Conservation (phyloP, 495 filamentous ascomycete species). For the Hyaloscypha bicolor region DNA sequence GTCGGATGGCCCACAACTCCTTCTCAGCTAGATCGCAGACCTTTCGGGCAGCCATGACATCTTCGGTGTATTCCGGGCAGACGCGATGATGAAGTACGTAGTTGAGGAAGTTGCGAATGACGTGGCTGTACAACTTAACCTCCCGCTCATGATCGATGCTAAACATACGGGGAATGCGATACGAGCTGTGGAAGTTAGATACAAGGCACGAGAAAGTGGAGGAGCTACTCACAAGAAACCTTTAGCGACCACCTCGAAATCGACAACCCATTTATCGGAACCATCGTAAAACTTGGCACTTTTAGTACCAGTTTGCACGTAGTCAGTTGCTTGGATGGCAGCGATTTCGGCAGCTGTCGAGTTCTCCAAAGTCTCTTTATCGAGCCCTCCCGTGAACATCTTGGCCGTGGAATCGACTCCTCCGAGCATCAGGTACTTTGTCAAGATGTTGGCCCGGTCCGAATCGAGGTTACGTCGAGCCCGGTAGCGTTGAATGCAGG, state of each 20-base stretch:
- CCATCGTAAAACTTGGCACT: constrained; percentile 44
- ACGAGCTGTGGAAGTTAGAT: constrained; percentile 29
- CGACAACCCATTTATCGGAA: constrained; percentile 65
- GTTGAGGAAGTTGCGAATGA: constrained; percentile 85
- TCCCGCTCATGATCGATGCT: constrained; percentile 43
- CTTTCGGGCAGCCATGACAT: constrained; percentile 64
- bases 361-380: constrained; percentile 55
- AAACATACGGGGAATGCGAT: constrained; percentile 43
- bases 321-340: constrained; percentile 60
- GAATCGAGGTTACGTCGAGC: constrained; percentile 71
- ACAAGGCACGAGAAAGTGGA: constrained; percentile 12
- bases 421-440: constrained; percentile 80
- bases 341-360: constrained; percentile 62
- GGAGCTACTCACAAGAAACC: constrained; percentile 70
- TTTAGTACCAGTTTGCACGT: constrained; percentile 42
- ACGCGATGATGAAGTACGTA: constrained; percentile 85
- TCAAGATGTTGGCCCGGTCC: constrained; percentile 64
- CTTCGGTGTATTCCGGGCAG: constrained; percentile 73
- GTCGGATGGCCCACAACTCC: constrained; percentile 62
- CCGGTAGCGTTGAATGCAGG: constrained; percentile 80
- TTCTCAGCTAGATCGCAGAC: constrained; percentile 68
- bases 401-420: constrained; percentile 68
- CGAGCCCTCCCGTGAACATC: constrained; percentile 62
- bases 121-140: constrained; percentile 54
- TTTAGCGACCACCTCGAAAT: constrained; percentile 75